Base-by-base conservation (phyloP, 192 early-diverging fungal species). In the Polychytrium aggregatum region DNA sequence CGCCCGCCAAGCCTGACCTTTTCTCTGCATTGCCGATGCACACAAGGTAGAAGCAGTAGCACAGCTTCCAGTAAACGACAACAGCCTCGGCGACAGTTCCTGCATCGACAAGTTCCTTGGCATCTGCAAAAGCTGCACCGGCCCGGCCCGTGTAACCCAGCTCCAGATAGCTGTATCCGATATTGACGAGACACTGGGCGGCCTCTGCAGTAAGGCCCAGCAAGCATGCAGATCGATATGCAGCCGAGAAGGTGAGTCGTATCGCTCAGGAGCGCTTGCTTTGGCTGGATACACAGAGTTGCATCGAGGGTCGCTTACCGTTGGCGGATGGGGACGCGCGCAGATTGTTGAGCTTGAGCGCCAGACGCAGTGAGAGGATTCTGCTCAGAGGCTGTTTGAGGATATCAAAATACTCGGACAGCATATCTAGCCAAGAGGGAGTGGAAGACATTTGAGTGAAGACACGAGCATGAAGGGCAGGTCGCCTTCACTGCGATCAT, bases 111-210 rank as follows among this genome's bases (percentile, higher is more conserved):
- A 66, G 36, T 13, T 50, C 49, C 35, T 74, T 66, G 6, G 65
- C 72, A 27, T 74, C 66, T 18, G 60, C 48, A 26, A 82, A 65
- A 1, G 79, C 73, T 16, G 65, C 46, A 13, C 71, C 74, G 4
- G 82, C 80, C 55, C 83, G 82, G 2, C 82, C 84, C 3, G 83
- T 79, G 57, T 89, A 86, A 8, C 86, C 86, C 8, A 89, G 44
- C 16, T 54, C 56, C 5, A 76, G 41, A 50, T 86, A 87, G 1
- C 64, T 66, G 14, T 63, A 44, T 13, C 70, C 75, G 26, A 87
- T 73, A 5, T 63, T 54, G 9, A 64, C 51, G 24, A 62, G 76
- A 7, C 64, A 61, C 28, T 50, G n/a, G 0, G 71, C 57, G 10
- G 66, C 54, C 30, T 74, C 74, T 82, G 59, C 25, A 16, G 42